Evolutionary conservation across 2,329 filamentous ascomycete species (phyloP), one percentile per base, ranked within the genome.

Genomic region (Nannizziopsis arthrosporioides): DNA sequence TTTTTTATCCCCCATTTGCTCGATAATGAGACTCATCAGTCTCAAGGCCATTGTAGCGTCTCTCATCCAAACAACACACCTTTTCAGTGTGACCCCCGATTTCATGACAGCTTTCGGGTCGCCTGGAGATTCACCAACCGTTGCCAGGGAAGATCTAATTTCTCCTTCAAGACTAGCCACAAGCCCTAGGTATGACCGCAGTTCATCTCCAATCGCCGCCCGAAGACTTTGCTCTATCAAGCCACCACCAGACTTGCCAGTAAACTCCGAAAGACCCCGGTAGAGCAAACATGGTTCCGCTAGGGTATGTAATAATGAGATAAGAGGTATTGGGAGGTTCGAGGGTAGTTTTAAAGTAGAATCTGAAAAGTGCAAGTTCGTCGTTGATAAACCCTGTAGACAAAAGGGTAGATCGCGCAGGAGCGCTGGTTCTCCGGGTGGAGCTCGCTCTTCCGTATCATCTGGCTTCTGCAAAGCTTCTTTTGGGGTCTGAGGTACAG

Each of bases 211-310:
- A 51, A 98, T 82, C 22, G 92, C 90, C 22, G 90, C 87, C 18
- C 89, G 79, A 49, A 98, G 73, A 65, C 90, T 96, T 66, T 98
- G 92, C 7, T 82, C 85, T 4, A 98, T 76, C n/a, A 98, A 72
- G 0, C 90, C 89, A 30, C 84, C 82, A 43, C 87, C 84, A 1
- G 80, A 80, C 3, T 82, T 82, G 51, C 93, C 84, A 49, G 90
- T 83, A 65, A 94, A 98, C 2, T 76, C 74, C 11, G 87, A 79
- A 1, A 98, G 75, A 1, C 79, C 79, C 51, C 82, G 80, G 62
- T 95, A 98, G 7, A 98, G 73, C n/a, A 98, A 72, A 4, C 90
- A 93, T 6, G 92, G 92, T 61, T 98, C 92, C 1, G 92, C 88
- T 15, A 98, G 71, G 0, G 84, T 86, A 59, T 98, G 87, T 1